Evolutionary conservation across 192 early-diverging fungal species (phyloP), one percentile per base, ranked within the genome.

Genomic region (Podila epicladia): DNA sequence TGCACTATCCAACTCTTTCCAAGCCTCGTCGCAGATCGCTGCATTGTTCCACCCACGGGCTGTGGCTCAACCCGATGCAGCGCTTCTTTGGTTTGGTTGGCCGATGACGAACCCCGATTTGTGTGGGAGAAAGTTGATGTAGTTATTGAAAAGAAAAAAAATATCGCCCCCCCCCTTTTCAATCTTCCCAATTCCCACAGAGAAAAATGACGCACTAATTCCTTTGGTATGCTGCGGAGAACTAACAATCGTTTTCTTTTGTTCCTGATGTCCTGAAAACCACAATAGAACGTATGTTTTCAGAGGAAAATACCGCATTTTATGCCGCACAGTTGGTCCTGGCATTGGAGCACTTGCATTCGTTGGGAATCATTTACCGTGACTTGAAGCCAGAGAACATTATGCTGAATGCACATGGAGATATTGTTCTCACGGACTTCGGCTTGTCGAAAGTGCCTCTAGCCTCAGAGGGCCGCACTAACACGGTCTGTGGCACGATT

Each of bases 361-460:
- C 77, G 2, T 82, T 95, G 22, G 95, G 96, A 5, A 97, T 99
- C 70, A 93, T 99, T 62, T 97, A 98, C 73, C 85, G 95, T 58
- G 95, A 94, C 64, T 83, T 90, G 53, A 95, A 95, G 86, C 93
- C 92, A 0, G 93, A 92, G 65, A 92, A 92, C 74, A 89, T 88
- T 49, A 84, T 95, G 60, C 75, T 97, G 24, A 90, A 92, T 73
- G 80, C 72, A 5, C 87, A 92, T 3, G 96, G 96, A 5, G 94
- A 97, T 75, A 76, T 97, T 33, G 75, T 95, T n/a, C 83, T 98
- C 62, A 97, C 96, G 3, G 97, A 98, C 78, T 98, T 97, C 88
- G 97, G 97, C 2, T 87, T 98, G 2, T 92, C 91, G n/a, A 98
- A 98, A 82, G 95, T 93, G 6, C 77, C 77, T 22, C 53, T 80